Base-by-base conservation (phyloP, 805 yeast species). In the Cyberlindnera euphorbiiphila region DNA sequence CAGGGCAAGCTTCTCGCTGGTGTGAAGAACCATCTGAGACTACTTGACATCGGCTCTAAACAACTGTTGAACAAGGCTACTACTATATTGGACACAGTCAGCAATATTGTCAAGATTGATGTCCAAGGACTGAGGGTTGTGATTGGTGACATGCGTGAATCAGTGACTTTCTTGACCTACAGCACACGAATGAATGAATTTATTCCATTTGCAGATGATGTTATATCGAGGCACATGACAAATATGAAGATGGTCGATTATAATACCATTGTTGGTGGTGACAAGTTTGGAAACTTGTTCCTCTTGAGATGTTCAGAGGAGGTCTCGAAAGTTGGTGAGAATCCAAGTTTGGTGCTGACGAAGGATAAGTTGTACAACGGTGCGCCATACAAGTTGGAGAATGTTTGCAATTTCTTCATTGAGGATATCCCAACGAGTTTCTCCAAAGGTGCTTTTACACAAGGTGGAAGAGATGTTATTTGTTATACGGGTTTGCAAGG, bases 401-500 rank as follows among this genome's bases (percentile, higher is more conserved):
- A 63, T 36, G 44, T 65, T 19, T 76, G 76, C 44, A 84, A 84
- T 47, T 82, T 74, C 55, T 78, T 68, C 56, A 51, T 82, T 3
- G 81, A 75, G 18, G 98, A 93, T 52, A 75, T 84, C 7, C 75
- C 84, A 0, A 79, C 81, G 4, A 65, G 80, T 1, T 68, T 91
- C 44, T 64, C 62, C 22, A 69, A 71, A 38, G 78, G 78, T 2
- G 54, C 68, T 1, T 59, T 84, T 32, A 73, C 73, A 2, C 58
- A 68, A 8, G 84, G 85, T 10, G 95, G 88, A 2, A 63, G 71
- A 13, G 86, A 85, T 26, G 65, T 76, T 16, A 59, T 91, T 1
- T 38, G 86, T 1, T 88, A 84, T 53, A 65, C 81, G 0, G 93
- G 96, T 1, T 47, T 93, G 2, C 85, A 81, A 49, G 98, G 98